Evolutionary conservation across 768 basidiomycete species (phyloP).

Genomic region (Clathrus columnatus): DNA sequence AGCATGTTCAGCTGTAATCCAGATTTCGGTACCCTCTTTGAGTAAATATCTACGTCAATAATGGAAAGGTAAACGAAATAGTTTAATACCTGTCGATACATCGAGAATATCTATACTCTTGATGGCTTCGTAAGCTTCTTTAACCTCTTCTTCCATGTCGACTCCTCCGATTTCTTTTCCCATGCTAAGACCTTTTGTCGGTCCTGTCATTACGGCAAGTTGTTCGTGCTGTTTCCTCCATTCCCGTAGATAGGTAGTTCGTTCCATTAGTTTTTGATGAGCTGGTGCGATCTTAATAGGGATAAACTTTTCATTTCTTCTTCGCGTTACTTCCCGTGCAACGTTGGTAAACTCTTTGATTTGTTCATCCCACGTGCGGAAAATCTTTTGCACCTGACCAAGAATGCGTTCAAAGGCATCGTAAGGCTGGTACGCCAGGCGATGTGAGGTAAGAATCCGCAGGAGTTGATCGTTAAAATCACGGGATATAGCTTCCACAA

Average conservation of each 20-base stretch:
- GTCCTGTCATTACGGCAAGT: conserved; percentile 93
- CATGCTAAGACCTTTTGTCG: conserved; percentile 73
- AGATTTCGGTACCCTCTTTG: conserved; percentile 91
- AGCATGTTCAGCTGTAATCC: conserved; percentile 94
- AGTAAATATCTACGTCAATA: conserved; percentile 9
- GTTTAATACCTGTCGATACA: conserved; percentile 75
- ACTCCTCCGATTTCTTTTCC: conserved; percentile 78
- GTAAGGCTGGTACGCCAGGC: conserved; percentile 90
- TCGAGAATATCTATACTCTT: conserved; percentile 96
- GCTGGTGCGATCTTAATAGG: conserved; percentile 92
- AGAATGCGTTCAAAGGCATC: conserved; percentile 88
- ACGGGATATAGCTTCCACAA: conserved; percentile 95
- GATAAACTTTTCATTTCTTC: conserved; percentile 87
- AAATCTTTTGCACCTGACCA: conserved; percentile 63
- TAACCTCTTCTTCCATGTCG: conserved; percentile 98
- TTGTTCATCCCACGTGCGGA: conserved; percentile 80
- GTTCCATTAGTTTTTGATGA: conserved; percentile 85
- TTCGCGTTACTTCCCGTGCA: conserved; percentile 85
- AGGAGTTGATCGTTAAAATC: conserved; percentile 96
- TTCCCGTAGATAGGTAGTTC: conserved; percentile 75
- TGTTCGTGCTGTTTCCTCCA: conserved; percentile 98
- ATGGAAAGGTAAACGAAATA: neutral
- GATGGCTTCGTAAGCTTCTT: conserved; percentile 93
- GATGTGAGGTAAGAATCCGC: conserved; percentile 82
- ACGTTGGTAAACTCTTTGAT: conserved; percentile 92